phyloP scores from a whole-genome alignment of 2,329 filamentous ascomycete genomes.

The Fusarium setosum region DNA sequence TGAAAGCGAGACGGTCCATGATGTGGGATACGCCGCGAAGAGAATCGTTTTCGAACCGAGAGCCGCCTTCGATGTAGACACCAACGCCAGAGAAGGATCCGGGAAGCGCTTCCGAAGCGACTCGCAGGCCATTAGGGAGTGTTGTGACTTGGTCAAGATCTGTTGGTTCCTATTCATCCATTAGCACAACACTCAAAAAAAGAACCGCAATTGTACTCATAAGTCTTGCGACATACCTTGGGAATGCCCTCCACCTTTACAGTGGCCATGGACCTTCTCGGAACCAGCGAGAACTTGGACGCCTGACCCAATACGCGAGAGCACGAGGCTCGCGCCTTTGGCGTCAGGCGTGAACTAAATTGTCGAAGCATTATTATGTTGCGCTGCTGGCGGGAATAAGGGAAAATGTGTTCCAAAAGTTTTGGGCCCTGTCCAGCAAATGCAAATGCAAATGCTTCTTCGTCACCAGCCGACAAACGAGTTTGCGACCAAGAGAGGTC shows the following conservation, averaged over 20 bases:
- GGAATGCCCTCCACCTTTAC: conserved; percentile 50
- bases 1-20: conserved; percentile 95
- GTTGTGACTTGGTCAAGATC: conserved; percentile 90
- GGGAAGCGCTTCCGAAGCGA: conserved; percentile 93
- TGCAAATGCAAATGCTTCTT: conserved; percentile 25
- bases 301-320: conserved; percentile 39
- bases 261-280: conserved; percentile 47
- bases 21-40: conserved; percentile 95
- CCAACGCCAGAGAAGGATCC: conserved; percentile 96
- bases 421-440: conserved; percentile 19
- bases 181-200: background rate
- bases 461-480: conserved; percentile 12
- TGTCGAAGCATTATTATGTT: conserved; percentile 49
- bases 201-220: background rate
- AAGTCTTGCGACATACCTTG: conserved; percentile 40
- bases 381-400: conserved; percentile 21
- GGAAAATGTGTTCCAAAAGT: background rate
- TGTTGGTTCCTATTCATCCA: conserved; percentile 72
- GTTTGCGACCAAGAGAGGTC: conserved; percentile 40
- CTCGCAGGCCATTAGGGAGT: conserved; percentile 90
- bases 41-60: conserved; percentile 88
- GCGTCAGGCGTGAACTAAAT: conserved; percentile 47
- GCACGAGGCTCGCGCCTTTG: conserved; percentile 39
- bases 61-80: conserved; percentile 95
- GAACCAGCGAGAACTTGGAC: conserved; percentile 31